These are phyloP conservation scores for Saccharomyces hybrid DNA, from an alignment of 1,139 yeast genomes.

Conservation along the genomic window DNA sequence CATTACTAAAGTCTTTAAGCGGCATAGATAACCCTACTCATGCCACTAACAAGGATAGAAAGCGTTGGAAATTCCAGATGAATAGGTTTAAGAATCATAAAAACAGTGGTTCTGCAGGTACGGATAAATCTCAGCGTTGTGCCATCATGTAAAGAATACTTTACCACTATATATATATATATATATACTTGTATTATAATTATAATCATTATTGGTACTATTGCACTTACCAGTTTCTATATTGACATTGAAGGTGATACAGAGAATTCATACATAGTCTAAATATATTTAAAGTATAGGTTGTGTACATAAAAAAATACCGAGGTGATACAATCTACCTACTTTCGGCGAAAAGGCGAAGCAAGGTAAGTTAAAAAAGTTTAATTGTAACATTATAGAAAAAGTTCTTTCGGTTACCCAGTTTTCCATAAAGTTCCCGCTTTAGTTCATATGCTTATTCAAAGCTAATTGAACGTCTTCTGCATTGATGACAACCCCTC, in stretches of 20 bases:
- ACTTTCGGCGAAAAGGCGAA: not conserved
- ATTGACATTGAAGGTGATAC: not conserved
- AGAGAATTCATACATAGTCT: not conserved
- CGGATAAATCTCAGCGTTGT: constrained; percentile 10
- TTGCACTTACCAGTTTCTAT: not conserved
- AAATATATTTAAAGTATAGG: not conserved
- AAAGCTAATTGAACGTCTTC: constrained; percentile 66
- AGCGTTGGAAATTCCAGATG: constrained; percentile 18
- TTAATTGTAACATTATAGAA: not conserved
- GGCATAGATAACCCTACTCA: constrained; percentile 8
- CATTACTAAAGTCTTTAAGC: constrained; percentile 13
- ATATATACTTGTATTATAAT: constrained; percentile 5
- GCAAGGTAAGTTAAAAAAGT: too few relatives aligned
- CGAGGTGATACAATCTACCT: not conserved
- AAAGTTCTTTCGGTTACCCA: not conserved
- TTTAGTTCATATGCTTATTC: constrained; percentile 23
- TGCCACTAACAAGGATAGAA: constrained; percentile 5
- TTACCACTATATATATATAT: not conserved
- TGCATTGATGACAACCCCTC: constrained; percentile 78
- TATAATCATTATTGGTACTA: not conserved
- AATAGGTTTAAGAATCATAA: constrained; percentile 13
- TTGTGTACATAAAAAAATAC: not conserved
- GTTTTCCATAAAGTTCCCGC: not conserved
- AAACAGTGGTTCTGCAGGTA: constrained; percentile 1
- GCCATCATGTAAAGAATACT: constrained; percentile 7